Base-by-base conservation (phyloP, 495 filamentous ascomycete genomes). In the Xylaria bambusicola region DNA sequence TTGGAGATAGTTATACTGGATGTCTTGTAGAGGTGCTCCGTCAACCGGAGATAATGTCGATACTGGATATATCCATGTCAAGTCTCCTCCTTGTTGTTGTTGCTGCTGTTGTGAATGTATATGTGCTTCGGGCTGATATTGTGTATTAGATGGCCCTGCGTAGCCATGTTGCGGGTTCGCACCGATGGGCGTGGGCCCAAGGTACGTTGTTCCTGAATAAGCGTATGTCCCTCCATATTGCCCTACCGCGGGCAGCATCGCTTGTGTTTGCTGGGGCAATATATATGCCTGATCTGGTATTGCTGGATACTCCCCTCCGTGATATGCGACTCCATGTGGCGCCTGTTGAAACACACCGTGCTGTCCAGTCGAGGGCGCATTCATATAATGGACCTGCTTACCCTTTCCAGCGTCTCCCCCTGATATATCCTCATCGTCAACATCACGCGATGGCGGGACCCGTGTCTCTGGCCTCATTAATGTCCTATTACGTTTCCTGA, bases 101-200 rank as follows among this genome's bases (percentile, higher is more conserved):
- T 44, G 46, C 13, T 40, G 45, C 18, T 31, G 24, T 15, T 51
- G 57, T 33, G 13, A 23, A 18, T 54, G 56, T 26, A 53, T 23
- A 35, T 58, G 48, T 23, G 29, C 40, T 29, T 66, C 55, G 3
- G 66, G 48, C 3, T 51, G 56, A 20, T 64, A 56, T 27, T 65
- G 53, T 26, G 38, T 44, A 18, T 59, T 48, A 1, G 58, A 49
- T 20, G 58, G 58, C 29, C 59, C 56, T 17, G 42, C 45, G 8
- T 60, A 58, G 20, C 42, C 45, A 20, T 48, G 23, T 29, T 60
- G 62, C 35, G 58, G 47, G 40, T 21, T 52, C 20, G 31, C 27
- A 17, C 41, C n/a, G 15, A 47, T 2, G 21, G 20, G 9, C 23
- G 20, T 8, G 20, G 33, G 9, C 17, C 21, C 42, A 7, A 42